Evolutionary conservation across 345 rosid species (phyloP).

Genomic region (Punica granatum): DNA sequence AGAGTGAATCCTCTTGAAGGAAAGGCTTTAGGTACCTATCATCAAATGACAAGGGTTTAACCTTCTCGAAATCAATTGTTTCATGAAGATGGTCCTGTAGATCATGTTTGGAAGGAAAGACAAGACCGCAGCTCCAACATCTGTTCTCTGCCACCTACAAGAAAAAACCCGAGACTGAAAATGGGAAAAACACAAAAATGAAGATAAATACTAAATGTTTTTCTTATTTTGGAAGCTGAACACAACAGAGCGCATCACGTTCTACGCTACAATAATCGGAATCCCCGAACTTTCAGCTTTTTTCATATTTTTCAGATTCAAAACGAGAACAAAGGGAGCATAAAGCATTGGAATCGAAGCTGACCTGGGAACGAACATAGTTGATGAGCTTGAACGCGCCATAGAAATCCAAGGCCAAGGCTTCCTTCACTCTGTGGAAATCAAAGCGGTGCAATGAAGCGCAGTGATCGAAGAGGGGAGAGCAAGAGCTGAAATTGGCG

Average conservation of each 20-base stretch:
- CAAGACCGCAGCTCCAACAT: conserved; percentile 61
- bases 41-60: conserved; percentile 36
- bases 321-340: neutral
- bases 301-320: neutral
- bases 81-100: conserved; percentile 42
- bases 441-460: conserved; percentile 43
- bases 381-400: conserved; percentile 76
- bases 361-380: conserved; percentile 71
- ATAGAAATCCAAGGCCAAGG: conserved; percentile 60
- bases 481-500: conserved; percentile 36
- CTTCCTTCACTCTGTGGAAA: conserved; percentile 40
- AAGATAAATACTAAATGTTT: neutral
- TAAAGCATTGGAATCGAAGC: neutral
- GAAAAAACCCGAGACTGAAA: conserved; percentile 5
- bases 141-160: conserved; percentile 65
- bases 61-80: conserved; percentile 21
- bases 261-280: neutral
- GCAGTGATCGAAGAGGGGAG: conserved; percentile 59
- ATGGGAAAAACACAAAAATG: neutral
- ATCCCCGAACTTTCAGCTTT: neutral
- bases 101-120: conserved; percentile 32
- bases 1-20: conserved; percentile 67
- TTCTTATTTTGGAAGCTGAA: neutral
- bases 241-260: neutral
- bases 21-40: conserved; percentile 72